A percentile compares a stretch with the other conserved stretches of the same genome.
Conservation (phyloP, 1,284 basidiomycete genomes). For the Golubevia sp. region DNA sequence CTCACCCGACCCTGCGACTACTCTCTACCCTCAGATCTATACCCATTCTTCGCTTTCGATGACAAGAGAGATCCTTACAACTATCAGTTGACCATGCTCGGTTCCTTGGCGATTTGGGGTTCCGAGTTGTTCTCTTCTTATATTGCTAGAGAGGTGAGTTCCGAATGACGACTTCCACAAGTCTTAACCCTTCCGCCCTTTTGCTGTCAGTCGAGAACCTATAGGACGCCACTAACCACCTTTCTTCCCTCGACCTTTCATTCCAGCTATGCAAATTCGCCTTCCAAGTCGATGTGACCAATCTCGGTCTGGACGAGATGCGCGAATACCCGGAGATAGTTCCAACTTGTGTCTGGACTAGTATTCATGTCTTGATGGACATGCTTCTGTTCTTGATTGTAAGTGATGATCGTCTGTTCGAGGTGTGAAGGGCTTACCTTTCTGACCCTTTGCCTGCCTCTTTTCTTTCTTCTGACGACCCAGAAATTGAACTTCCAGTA, state of each 20-base stretch:
- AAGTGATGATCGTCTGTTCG: too few species aligned
- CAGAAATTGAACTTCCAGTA: too few species aligned
- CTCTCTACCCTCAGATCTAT: constrained; percentile 60
- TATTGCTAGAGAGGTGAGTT: constrained; percentile 56
- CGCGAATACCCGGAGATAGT: constrained; percentile 65
- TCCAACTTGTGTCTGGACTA: constrained; percentile 64
- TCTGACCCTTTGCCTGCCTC: too few species aligned
- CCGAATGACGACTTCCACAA: too few species aligned
- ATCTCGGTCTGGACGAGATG: constrained; percentile 66
- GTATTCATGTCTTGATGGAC: constrained; percentile 67
- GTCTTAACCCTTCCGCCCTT: neutral
- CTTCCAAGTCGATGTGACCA: constrained; percentile 65
- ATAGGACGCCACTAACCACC: neutral
- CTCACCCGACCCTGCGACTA: too few species aligned
- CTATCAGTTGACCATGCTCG: constrained; percentile 67
- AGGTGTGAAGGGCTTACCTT: too few species aligned
- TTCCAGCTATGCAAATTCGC: constrained; percentile 62
- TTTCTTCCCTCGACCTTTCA: neutral
- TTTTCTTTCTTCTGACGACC: too few species aligned
- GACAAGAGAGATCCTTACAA: constrained; percentile 67
- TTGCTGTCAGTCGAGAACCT: constrained; percentile 1
- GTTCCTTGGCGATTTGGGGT: constrained; percentile 67
- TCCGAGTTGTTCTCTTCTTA: constrained; percentile 65
- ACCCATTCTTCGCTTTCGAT: constrained; percentile 68
- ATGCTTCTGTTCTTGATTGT: constrained; percentile 65